A percentile compares a stretch with the other conserved stretches of the same genome.
Conservation (phyloP, 169 alveolate species). For the Perkinsus chesapeaki region DNA sequence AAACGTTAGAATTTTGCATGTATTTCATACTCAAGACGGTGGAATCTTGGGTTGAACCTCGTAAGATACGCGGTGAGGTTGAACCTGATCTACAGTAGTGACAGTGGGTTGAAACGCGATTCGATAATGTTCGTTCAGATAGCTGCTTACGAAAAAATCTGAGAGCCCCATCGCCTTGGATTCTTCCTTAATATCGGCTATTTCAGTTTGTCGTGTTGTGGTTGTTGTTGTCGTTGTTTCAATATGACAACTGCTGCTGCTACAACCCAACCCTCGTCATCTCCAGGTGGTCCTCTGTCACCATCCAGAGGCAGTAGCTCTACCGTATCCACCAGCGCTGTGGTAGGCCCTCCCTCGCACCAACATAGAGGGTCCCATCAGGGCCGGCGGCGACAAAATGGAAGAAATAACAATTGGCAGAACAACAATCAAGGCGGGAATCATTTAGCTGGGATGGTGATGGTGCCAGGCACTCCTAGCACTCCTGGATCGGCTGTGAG, state of each 20-base stretch:
- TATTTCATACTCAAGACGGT: background rate
- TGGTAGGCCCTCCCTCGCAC: background rate
- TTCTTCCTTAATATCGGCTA: background rate
- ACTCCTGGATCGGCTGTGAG: background rate
- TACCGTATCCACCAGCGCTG: background rate
- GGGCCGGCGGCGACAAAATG: background rate
- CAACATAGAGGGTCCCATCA: too few species aligned
- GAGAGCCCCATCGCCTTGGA: background rate
- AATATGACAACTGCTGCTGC: background rate
- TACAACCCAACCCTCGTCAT: too few species aligned
- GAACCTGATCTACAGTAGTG: too few species aligned
- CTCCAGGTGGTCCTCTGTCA: too few species aligned
- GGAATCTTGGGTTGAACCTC: background rate
- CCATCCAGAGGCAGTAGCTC: too few species aligned
- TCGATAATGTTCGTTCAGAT: too few species aligned
- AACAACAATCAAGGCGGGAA: background rate
- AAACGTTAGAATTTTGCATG: too few species aligned
- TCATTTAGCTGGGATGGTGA: background rate
- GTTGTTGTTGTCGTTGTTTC: background rate
- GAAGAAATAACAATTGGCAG: background rate
- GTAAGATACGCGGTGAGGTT: background rate
- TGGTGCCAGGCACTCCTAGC: background rate
- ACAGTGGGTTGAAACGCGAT: too few species aligned
- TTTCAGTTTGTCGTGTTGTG: background rate
- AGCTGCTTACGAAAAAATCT: background rate